Percentiles rank a stretch among this genome's conserved stretches.
Conservation (phyloP, 2,329 filamentous ascomycete species). For the Colletotrichum karsti region DNA sequence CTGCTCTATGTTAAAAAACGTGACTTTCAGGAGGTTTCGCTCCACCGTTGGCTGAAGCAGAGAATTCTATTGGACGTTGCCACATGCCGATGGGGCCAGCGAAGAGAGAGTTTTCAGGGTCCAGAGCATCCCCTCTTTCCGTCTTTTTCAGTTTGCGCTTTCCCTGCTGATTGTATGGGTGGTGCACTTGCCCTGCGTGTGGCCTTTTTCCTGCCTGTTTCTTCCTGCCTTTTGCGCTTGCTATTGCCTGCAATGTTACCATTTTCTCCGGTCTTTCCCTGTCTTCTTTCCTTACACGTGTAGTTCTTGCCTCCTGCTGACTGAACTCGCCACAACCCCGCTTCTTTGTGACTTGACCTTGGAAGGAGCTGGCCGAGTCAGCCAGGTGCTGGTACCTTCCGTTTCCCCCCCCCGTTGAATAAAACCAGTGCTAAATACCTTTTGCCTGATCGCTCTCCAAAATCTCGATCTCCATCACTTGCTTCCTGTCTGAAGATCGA, state of each 20-base stretch:
- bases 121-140: background rate
- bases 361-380: too few relatives aligned
- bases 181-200: background rate
- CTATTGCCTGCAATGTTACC: background rate
- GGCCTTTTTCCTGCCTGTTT: background rate
- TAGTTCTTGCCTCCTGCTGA: too few relatives aligned
- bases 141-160: background rate
- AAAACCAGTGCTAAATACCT: background rate
- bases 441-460: background rate
- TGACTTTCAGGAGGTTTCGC: background rate
- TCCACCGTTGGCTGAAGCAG: background rate
- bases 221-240: background rate
- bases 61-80: background rate
- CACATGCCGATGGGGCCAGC: background rate
- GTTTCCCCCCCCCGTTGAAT: background rate
- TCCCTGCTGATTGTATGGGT: background rate
- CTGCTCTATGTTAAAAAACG: background rate
- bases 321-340: too few relatives aligned
- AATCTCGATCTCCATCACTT: constrained; percentile 22
- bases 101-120: constrained; percentile 17
- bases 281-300: background rate
- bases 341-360: too few relatives aligned
- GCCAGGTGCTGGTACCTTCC: too few relatives aligned
- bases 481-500: constrained; percentile 13
- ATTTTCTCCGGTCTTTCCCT: too few relatives aligned